Conservation (phyloP, 306 rosid genomes). For the Fragaria iinumae region DNA sequence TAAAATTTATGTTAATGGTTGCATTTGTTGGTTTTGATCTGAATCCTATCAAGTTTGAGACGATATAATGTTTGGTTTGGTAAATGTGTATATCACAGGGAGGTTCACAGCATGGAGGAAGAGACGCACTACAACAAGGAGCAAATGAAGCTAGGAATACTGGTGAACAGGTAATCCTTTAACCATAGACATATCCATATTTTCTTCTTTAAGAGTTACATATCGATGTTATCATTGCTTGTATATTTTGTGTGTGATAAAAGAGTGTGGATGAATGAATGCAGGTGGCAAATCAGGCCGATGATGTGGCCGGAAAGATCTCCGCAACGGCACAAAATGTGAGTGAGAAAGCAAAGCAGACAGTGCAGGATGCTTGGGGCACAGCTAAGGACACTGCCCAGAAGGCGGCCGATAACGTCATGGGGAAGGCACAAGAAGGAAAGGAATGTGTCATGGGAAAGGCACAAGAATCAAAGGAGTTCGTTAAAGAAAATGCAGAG, state of each 20-base stretch:
- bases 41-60: not conserved
- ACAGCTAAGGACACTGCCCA: constrained; percentile 61
- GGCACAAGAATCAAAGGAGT: constrained; percentile 48
- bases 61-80: not conserved
- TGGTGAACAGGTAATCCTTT: constrained; percentile 40
- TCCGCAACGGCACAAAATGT: constrained; percentile 50
- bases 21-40: not conserved
- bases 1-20: constrained; percentile 13
- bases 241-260: not conserved
- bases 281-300: constrained; percentile 43
- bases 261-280: constrained; percentile 11
- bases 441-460: constrained; percentile 45
- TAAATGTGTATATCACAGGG: constrained; percentile 21
- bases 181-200: not conserved
- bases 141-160: constrained; percentile 35
- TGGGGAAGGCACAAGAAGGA: constrained; percentile 46
- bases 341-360: constrained; percentile 59
- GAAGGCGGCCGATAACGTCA: constrained; percentile 42
- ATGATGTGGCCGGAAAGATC: constrained; percentile 35
- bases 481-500: constrained; percentile 49
- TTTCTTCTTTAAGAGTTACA: not conserved
- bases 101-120: constrained; percentile 29
- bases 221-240: not conserved
- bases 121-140: constrained; percentile 41
- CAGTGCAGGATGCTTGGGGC: constrained; percentile 66